phyloP scores from a whole-genome alignment of 805 yeast genomes.

The Saccharomycopsis malanga region DNA sequence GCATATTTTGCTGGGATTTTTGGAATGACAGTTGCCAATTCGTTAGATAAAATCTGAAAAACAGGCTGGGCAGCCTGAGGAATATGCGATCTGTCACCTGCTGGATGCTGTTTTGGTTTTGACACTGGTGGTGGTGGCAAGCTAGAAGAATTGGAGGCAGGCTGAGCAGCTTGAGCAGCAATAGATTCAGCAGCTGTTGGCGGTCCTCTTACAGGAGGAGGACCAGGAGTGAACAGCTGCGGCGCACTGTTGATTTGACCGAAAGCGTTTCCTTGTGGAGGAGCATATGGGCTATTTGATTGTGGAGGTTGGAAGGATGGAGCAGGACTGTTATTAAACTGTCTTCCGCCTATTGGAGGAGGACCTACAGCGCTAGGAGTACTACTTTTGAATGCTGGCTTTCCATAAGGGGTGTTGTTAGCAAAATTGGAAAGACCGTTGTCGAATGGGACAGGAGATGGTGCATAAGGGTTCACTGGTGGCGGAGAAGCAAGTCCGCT shows the following conservation, averaged over 20 bases:
- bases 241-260: no score
- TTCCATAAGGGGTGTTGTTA: conserved; percentile 3
- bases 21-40: conserved; percentile 59
- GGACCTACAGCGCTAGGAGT: conserved; percentile 24
- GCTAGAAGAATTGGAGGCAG: conserved; percentile 15
- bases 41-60: conserved; percentile 45
- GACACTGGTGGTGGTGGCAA: conserved; percentile 26
- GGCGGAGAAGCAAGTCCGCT: conserved; percentile 22
- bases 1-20: conserved; percentile 65
- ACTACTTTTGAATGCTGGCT: conserved; percentile 16
- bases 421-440: not conserved
- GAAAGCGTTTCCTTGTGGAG: conserved; percentile 4
- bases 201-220: conserved; percentile 22
- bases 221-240: conserved; percentile 15
- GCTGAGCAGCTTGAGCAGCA: conserved; percentile 25
- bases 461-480: conserved; percentile 31
- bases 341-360: conserved; percentile 4
- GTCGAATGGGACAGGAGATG: conserved; percentile 15
- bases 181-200: conserved; percentile 25
- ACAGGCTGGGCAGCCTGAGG: conserved; percentile 54
- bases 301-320: not conserved
- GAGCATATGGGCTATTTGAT: conserved; percentile 1
- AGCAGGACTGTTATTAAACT: not conserved
- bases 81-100: conserved; percentile 65
- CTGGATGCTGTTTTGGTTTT: conserved; percentile 33